These are phyloP conservation scores for Fusarium illudens DNA, from an alignment of 2,329 filamentous ascomycete species.

Conservation along the genomic window DNA sequence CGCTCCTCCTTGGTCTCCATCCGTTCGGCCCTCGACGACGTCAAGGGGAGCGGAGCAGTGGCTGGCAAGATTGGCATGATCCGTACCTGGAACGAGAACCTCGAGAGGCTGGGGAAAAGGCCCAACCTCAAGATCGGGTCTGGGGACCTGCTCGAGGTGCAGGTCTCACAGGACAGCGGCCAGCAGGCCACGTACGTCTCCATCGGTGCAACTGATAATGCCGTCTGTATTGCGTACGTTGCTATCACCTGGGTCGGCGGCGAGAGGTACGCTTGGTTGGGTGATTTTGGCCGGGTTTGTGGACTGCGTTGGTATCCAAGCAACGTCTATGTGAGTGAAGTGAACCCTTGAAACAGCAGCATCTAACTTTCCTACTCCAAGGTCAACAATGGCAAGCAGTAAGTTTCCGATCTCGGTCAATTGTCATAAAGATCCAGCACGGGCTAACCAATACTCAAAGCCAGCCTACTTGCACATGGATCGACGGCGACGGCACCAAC, in stretches of 20 bases:
- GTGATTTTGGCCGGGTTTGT: background rate
- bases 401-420: accelerated
- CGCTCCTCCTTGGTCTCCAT: background rate
- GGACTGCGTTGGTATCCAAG: background rate
- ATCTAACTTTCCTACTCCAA: background rate
- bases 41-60: background rate
- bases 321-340: background rate
- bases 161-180: background rate
- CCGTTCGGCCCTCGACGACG: background rate
- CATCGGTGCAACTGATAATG: background rate
- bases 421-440: accelerated
- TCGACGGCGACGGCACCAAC: background rate
- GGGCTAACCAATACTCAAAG: background rate
- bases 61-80: background rate
- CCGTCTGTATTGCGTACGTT: background rate
- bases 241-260: background rate
- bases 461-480: background rate
- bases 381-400: background rate
- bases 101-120: background rate
- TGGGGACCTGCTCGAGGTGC: background rate
- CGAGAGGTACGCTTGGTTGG: background rate
- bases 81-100: background rate
- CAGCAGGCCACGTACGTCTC: background rate
- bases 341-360: background rate
- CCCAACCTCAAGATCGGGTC: background rate